phyloP scores from a whole-genome alignment of 805 yeast species.

The Cyberlindnera lachancei region DNA sequence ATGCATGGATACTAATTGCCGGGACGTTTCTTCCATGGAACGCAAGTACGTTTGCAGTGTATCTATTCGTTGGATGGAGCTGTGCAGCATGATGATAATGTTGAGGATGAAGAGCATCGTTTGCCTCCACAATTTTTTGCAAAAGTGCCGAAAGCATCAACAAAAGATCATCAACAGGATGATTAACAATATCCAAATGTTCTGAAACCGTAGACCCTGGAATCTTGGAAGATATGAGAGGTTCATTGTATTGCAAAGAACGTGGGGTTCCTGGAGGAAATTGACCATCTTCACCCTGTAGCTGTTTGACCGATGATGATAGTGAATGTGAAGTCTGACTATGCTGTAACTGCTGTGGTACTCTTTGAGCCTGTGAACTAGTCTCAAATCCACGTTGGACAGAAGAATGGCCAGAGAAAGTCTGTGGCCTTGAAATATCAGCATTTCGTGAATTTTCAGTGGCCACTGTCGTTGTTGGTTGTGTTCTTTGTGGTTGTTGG shows the following conservation, averaged over 20 bases:
- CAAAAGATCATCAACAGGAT: constrained; percentile 73
- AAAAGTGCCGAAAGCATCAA: constrained; percentile 80
- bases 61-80: constrained; percentile 32
- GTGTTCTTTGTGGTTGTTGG: constrained; percentile 29
- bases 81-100: constrained; percentile 24
- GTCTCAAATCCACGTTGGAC: constrained; percentile 9
- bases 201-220: constrained; percentile 1
- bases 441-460: constrained; percentile 11
- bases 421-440: constrained; percentile 14
- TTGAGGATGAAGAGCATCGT: constrained; percentile 74
- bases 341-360: constrained; percentile 4
- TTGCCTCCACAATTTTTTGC: constrained; percentile 83
- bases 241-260: constrained; percentile 9
- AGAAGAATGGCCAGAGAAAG: constrained; percentile 3
- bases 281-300: constrained; percentile 3
- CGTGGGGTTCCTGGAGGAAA: constrained; percentile 10
- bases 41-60: constrained; percentile 67
- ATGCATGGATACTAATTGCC: constrained; percentile 87
- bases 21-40: constrained; percentile 96
- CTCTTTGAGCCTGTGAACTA: constrained; percentile 1
- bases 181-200: constrained; percentile 57
- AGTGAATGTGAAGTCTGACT: too few species aligned
- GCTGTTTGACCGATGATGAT: too few species aligned
- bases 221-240: constrained; percentile 1
- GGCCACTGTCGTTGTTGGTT: constrained; percentile 45